phyloP scores from a whole-genome alignment of 768 basidiomycete species.

The Sporobolomyces pararoseus region DNA sequence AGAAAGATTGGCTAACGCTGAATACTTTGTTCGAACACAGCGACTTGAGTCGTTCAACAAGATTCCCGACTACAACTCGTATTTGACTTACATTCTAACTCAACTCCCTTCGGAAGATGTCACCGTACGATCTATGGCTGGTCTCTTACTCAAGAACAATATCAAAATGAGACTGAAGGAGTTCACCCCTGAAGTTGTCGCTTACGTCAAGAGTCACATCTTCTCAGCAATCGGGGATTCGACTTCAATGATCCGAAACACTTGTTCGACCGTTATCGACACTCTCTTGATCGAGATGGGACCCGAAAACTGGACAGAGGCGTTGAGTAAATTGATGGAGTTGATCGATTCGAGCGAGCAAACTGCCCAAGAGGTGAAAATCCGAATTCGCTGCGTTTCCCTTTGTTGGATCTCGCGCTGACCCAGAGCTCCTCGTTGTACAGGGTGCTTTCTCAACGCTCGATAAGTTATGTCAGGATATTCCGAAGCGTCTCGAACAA shows the following conservation, averaged over 20 bases:
- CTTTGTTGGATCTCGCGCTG: background rate
- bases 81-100: conserved; percentile 89
- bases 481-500: conserved; percentile 81
- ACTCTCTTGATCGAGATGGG: conserved; percentile 81
- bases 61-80: conserved; percentile 50
- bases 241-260: conserved; percentile 84
- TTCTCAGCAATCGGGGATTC: conserved; percentile 71
- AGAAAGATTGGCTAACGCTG: background rate
- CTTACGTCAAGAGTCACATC: conserved; percentile 65
- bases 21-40: conserved; percentile 34
- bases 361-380: conserved; percentile 73
- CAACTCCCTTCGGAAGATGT: conserved; percentile 77
- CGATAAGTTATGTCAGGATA: conserved; percentile 94
- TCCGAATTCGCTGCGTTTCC: background rate
- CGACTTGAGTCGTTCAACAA: conserved; percentile 50
- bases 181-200: conserved; percentile 60
- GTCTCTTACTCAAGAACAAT: conserved; percentile 95
- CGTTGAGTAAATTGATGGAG: conserved; percentile 75
- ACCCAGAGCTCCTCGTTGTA: background rate
- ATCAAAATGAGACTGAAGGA: conserved; percentile 69
- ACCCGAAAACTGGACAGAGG: conserved; percentile 92
- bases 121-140: conserved; percentile 89
- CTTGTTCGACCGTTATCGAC: conserved; percentile 88
- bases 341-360: conserved; percentile 71
- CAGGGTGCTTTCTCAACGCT: conserved; percentile 90